phyloP scores from a whole-genome alignment of 345 rosid genomes.

The Microthlaspi erraticum region DNA sequence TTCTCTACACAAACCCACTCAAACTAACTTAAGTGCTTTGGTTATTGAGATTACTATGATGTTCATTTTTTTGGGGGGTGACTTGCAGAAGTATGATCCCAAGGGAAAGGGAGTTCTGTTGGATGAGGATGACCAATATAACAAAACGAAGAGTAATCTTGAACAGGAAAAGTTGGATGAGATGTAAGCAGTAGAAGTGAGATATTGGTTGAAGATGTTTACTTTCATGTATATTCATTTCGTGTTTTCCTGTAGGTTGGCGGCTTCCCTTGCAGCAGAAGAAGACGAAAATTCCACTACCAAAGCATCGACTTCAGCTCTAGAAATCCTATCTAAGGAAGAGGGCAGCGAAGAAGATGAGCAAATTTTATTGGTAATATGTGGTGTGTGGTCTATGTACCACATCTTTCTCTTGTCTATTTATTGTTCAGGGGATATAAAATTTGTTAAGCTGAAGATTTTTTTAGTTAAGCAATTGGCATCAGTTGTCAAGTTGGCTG shows the following conservation, averaged over 20 bases:
- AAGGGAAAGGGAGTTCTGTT: constrained; percentile 55
- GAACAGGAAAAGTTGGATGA: constrained; percentile 62
- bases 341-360: constrained; percentile 60
- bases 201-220: constrained; percentile 27
- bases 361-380: constrained; percentile 51
- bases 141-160: constrained; percentile 24
- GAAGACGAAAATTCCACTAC: constrained; percentile 45
- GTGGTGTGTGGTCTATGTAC: constrained; percentile 12
- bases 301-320: constrained; percentile 54
- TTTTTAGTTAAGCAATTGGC: constrained; percentile 11
- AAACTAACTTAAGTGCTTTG: not conserved
- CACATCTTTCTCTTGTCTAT: not conserved
- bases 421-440: not conserved
- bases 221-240: constrained; percentile 20
- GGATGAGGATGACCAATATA: constrained; percentile 39
- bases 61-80: not conserved
- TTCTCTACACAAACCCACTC: not conserved
- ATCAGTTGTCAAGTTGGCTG: not conserved
- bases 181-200: constrained; percentile 56
- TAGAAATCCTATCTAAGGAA: constrained; percentile 49
- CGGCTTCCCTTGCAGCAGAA: constrained; percentile 66
- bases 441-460: constrained; percentile 5
- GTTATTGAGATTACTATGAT: not conserved
- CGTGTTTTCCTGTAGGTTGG: constrained; percentile 61
- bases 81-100: constrained; percentile 46